Percentiles rank a stretch among this genome's conserved stretches.
These are phyloP conservation scores for Sanghuangporus baumii DNA, from an alignment of 1,284 basidiomycete genomes.

Conservation along the genomic window DNA sequence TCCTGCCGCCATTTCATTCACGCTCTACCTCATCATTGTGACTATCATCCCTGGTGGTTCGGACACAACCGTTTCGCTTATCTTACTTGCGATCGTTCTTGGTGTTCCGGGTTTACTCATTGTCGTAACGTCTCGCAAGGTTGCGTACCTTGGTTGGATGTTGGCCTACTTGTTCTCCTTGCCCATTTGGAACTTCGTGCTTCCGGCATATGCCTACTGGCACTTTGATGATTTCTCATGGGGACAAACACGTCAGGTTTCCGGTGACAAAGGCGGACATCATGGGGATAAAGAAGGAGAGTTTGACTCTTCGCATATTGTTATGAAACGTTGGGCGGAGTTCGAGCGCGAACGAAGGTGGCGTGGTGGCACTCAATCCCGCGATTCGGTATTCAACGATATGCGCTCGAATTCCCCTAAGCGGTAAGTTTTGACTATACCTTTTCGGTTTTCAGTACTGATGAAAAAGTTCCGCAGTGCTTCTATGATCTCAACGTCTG, in stretches of 20 bases:
- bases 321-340: slow-evolving; percentile 99
- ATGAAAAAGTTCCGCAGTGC: slow-evolving; percentile 37
- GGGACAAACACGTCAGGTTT: slow-evolving; percentile 91
- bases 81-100: slow-evolving; percentile 89
- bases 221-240: slow-evolving; percentile 99
- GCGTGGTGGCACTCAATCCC: slow-evolving; percentile 80
- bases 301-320: slow-evolving; percentile 94
- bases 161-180: slow-evolving; percentile 88
- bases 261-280: slow-evolving; percentile 62
- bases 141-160: slow-evolving; percentile 98
- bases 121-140: slow-evolving; percentile 89
- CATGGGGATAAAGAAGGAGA: slow-evolving; percentile 92
- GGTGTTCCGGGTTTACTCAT: slow-evolving; percentile 95
- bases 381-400: slow-evolving; percentile 74
- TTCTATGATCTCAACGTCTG: slow-evolving; percentile 72
- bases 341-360: slow-evolving; percentile 95
- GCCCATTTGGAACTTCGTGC: slow-evolving; percentile 93
- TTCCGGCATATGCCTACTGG: slow-evolving; percentile 96
- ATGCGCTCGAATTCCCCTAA: slow-evolving; percentile 39
- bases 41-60: slow-evolving; percentile 78
- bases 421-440: slow-evolving; percentile 42
- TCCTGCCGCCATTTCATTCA: slow-evolving; percentile 97
- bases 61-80: slow-evolving; percentile 88
- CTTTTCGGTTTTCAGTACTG: neutral
- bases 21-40: slow-evolving; percentile 85